Evolutionary conservation across 495 filamentous ascomycete genomes (phyloP).

Genomic region (Podospora tetraspora): DNA sequence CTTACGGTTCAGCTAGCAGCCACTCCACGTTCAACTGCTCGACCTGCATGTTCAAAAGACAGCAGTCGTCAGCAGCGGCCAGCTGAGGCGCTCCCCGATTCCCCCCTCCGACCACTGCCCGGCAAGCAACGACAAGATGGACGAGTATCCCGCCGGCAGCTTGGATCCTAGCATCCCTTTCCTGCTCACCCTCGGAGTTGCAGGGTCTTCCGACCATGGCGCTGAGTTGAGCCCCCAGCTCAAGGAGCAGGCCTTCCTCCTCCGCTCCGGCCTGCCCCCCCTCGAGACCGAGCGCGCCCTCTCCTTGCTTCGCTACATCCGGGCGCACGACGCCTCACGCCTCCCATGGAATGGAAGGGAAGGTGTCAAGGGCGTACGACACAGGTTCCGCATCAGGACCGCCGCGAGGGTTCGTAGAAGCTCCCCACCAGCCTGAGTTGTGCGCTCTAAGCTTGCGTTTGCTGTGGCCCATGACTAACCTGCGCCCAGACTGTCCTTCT

Average conservation of each 20-base stretch:
- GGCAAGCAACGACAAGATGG: slow-evolving; percentile 51
- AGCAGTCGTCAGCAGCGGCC: background rate
- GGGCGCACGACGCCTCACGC: slow-evolving; percentile 58
- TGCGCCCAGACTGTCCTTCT: slow-evolving; percentile 43
- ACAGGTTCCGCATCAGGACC: slow-evolving; percentile 59
- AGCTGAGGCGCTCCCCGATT: background rate
- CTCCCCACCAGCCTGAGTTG: background rate
- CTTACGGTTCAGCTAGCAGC: background rate
- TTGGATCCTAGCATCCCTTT: slow-evolving; percentile 77
- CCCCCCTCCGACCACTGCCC: background rate
- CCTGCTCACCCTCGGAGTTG: slow-evolving; percentile 71
- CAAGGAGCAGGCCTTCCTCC: slow-evolving; percentile 52
- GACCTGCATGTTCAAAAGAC: background rate
- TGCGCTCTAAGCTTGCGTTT: background rate
- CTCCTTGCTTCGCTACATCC: slow-evolving; percentile 62
- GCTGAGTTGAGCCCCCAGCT: slow-evolving; percentile 46
- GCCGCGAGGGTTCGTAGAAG: slow-evolving; percentile 66
- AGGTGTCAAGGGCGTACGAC: slow-evolving; percentile 30
- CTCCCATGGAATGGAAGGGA: slow-evolving; percentile 53
- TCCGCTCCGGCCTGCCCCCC: slow-evolving; percentile 62
- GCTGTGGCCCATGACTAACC: slow-evolving; percentile 3
- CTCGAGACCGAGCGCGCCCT: slow-evolving; percentile 60
- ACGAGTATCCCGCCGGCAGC: slow-evolving; percentile 78
- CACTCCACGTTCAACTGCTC: background rate
- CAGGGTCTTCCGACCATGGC: slow-evolving; percentile 30